Conservation (phyloP, 306 rosid genomes). For the Rosa rugosa region DNA sequence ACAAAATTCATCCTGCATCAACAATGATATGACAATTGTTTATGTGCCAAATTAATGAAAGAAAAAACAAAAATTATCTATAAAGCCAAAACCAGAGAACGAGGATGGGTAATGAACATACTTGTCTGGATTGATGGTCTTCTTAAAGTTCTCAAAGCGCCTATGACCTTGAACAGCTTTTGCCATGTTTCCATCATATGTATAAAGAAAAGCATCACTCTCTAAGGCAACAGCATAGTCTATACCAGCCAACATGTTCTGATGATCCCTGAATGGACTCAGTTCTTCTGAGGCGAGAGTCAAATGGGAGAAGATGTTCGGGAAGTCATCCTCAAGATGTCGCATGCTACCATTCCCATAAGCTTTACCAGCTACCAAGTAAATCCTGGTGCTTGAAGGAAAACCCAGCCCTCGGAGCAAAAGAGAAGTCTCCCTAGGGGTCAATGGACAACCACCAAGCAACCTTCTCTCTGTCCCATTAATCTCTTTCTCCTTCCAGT, state of each 20-base stretch:
- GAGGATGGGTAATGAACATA: conserved; percentile 36
- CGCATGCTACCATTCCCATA: conserved; percentile 88
- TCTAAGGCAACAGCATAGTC: conserved; percentile 92
- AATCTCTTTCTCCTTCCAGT: conserved; percentile 99
- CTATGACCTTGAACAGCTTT: conserved; percentile 99
- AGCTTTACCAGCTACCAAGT: conserved; percentile 94
- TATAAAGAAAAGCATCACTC: conserved; percentile 78
- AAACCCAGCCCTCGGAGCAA: conserved; percentile 84
- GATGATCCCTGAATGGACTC: conserved; percentile 73
- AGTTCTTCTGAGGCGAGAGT: conserved; percentile 73
- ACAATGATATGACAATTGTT: conserved; percentile 24
- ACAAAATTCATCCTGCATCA: conserved; percentile 82
- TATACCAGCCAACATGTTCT: conserved; percentile 98
- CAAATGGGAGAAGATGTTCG: conserved; percentile 81
- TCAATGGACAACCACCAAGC: conserved; percentile 95
- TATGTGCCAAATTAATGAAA: not conserved
- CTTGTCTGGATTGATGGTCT: conserved; percentile 97
- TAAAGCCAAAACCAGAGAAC: conserved; percentile 1
- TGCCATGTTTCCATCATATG: conserved; percentile 99
- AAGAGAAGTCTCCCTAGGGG: conserved; percentile 91
- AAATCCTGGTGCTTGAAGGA: conserved; percentile 74
- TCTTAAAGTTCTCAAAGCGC: conserved; percentile 89
- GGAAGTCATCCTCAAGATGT: conserved; percentile 77
- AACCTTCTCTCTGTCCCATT: conserved; percentile 91
- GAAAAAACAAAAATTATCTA: conserved; percentile 11